A percentile compares a stretch with the other conserved stretches of the same genome.
These are phyloP conservation scores for Backusella tarrabulga DNA, from an alignment of 192 early-diverging fungal genomes.

Conservation along the genomic window DNA sequence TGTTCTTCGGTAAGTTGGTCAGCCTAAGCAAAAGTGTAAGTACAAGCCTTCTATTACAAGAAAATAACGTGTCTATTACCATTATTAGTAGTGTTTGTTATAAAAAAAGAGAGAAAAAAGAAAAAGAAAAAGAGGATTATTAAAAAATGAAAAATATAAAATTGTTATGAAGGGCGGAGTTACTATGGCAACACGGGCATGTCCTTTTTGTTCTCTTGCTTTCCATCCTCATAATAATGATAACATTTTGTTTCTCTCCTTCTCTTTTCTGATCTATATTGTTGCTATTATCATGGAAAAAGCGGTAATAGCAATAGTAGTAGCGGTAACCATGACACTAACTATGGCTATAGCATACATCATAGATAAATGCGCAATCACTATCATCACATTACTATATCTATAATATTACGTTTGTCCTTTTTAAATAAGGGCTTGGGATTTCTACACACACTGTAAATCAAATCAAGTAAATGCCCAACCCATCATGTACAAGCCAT, in stretches of 20 bases:
- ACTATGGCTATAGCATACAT: too few relatives aligned
- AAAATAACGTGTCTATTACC: constrained; percentile 5
- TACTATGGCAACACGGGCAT: background rate
- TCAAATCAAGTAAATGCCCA: background rate
- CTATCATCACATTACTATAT: background rate
- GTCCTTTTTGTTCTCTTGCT: background rate
- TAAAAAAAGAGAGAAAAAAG: background rate
- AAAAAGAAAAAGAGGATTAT: background rate
- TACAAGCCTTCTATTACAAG: background rate
- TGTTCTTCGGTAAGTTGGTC: constrained; percentile 89
- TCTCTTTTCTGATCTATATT: background rate
- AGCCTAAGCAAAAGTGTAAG: constrained; percentile 45
- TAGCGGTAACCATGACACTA: too few relatives aligned
- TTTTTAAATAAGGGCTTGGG: background rate
- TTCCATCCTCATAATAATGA: background rate
- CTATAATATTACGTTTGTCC: background rate
- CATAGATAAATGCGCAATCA: background rate
- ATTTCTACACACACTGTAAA: background rate
- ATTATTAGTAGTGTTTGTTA: constrained; percentile 1
- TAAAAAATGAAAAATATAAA: background rate
- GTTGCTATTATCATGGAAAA: background rate
- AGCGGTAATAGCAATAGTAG: background rate
- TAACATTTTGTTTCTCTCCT: background rate
- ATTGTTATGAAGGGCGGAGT: background rate
- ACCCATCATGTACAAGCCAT: background rate